Conservation (phyloP, 164 flowering plant species). For the Chloranthus sessilifolius region DNA sequence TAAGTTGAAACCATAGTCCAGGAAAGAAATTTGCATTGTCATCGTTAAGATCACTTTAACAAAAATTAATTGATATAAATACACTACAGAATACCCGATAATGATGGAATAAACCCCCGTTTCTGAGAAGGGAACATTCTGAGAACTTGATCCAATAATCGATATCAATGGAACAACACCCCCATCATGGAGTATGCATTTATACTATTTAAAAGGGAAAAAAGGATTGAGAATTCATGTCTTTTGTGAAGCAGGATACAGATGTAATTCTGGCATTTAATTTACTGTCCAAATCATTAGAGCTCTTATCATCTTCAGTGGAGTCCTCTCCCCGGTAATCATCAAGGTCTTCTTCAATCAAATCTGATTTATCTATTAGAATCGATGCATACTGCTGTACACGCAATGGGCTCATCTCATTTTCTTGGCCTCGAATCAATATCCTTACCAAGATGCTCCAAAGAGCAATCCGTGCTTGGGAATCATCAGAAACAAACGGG, state of each 20-base stretch:
- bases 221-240: not conserved
- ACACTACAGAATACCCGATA: not conserved
- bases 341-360: conserved; percentile 76
- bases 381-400: conserved; percentile 38
- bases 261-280: conserved; percentile 33
- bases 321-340: conserved; percentile 34
- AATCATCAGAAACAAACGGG: conserved; percentile 69
- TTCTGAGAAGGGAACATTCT: not conserved
- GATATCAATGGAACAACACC: not conserved
- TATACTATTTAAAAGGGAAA: not conserved
- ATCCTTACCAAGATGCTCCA: conserved; percentile 73
- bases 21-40: no score
- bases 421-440: conserved; percentile 41
- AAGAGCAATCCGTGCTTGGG: conserved; percentile 70
- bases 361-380: conserved; percentile 47
- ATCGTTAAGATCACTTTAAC: no score
- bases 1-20: no score
- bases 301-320: conserved; percentile 17
- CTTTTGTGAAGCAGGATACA: conserved; percentile 51
- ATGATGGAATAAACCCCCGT: not conserved
- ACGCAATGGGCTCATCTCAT: conserved; percentile 30
- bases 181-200: not conserved
- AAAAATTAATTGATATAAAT: not conserved
- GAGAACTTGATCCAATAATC: not conserved
- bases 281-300: conserved; percentile 11